These are phyloP conservation scores for Gastrodia elata DNA, from an alignment of 106 monocot genomes.

Conservation along the genomic window DNA sequence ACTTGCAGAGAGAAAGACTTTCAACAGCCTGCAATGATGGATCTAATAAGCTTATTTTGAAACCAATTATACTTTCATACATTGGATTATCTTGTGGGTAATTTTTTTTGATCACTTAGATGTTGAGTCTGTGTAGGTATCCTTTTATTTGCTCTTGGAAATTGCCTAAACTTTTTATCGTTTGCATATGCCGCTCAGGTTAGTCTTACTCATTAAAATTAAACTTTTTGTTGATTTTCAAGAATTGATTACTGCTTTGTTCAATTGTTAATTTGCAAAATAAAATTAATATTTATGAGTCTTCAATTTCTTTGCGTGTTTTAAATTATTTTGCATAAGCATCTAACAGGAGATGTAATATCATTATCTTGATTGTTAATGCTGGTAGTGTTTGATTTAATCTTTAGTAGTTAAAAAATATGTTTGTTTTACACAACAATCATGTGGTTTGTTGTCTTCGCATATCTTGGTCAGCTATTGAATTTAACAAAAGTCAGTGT, in stretches of 20 bases:
- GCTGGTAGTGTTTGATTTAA: neutral
- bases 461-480: neutral
- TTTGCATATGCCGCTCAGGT: slow-evolving; percentile 99
- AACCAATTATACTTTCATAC: slow-evolving; percentile 83
- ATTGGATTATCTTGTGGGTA: neutral
- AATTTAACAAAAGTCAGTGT: too few relatives aligned
- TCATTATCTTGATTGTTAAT: neutral
- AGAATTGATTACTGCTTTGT: neutral
- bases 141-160: slow-evolving; percentile 72
- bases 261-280: neutral
- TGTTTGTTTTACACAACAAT: neutral
- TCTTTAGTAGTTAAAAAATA: neutral
- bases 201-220: neutral
- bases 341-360: neutral
- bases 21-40: slow-evolving; percentile 38
- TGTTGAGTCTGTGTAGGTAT: slow-evolving; percentile 40
- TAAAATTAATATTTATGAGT: neutral
- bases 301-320: neutral
- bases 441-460: neutral
- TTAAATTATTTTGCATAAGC: neutral
- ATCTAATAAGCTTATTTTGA: slow-evolving; percentile 46
- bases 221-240: neutral
- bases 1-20: slow-evolving; percentile 63
- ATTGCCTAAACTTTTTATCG: slow-evolving; percentile 91
- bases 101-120: slow-evolving; percentile 3